Evolutionary conservation across 129 eudicot genomes (phyloP), one percentile per base, ranked within the genome.

Genomic region (Lactuca sativa): DNA sequence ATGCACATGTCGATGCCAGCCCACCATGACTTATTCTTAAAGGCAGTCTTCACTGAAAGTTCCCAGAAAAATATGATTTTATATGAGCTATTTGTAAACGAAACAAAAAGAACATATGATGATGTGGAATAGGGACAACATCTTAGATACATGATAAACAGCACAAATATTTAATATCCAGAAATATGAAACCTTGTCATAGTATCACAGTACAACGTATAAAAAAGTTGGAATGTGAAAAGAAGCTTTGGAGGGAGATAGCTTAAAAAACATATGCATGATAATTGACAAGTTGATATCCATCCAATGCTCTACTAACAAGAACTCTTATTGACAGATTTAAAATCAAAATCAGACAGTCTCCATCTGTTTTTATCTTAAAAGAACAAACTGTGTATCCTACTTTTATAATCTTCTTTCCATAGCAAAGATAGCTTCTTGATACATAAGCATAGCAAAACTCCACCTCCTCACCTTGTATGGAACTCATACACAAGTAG

Each of bases 1-100:
- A 66, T 77, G 83, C 79, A 89, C 60, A 60, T 88, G 82, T 31
- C 89, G 83, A 54, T 82, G 87, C 97, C 97, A 92, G 56, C 96
- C 84, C 89, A 75, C 93, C 96, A 90, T 89, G 71, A 67, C 80
- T 71, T 56, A 31, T 62, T 57, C 76, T 41, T 55, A 44, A 73
- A 58, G 54, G 21, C 52, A 38, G n/a, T 65, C 59, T 82, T 64
- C 47, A 70, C 38, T 21, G 54, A 41, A 64, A 69, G 7, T 69
- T 30, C 65, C 62, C 48, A 60, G 65, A n/a, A 8, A 69, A n/a
- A 3, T 25, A 61, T 68, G 64, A 68, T 8, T 51, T 76, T 11
- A 41, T 38, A 31, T 36, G 70, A 76, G 48, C 64, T 59, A 67
- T 74, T 6, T 18, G 51, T 64, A 31, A 9, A 62, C 0, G 30